These are phyloP conservation scores for Teunomyces gatunensis DNA, from an alignment of 805 yeast genomes.

Conservation along the genomic window DNA sequence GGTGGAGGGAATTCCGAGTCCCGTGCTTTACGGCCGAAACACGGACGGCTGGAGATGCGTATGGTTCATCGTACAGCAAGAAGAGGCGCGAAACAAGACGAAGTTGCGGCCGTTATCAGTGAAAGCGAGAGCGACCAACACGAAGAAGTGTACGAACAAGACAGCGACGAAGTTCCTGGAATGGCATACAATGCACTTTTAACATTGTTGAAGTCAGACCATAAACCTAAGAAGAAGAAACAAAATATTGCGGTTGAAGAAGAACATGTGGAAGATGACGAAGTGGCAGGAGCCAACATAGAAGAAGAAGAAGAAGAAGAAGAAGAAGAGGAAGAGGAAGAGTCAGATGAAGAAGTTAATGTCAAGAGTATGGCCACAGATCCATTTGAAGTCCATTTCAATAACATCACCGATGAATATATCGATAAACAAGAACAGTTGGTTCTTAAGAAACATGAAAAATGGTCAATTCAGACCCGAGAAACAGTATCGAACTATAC, in stretches of 20 bases:
- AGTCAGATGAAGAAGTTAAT: constrained; percentile 13
- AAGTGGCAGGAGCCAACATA: constrained; percentile 28
- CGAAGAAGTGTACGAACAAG: constrained; percentile 16
- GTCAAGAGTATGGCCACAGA: constrained; percentile 47
- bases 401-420: constrained; percentile 42
- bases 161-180: constrained; percentile 24
- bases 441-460: constrained; percentile 14
- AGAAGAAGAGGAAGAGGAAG: constrained; percentile 14
- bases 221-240: constrained; percentile 16
- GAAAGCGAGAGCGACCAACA: background rate
- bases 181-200: constrained; percentile 66
- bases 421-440: constrained; percentile 25
- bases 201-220: constrained; percentile 55
- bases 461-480: constrained; percentile 27
- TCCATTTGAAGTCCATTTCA: constrained; percentile 78
- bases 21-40: constrained; percentile 16
- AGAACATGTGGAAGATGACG: constrained; percentile 11
- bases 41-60: constrained; percentile 64
- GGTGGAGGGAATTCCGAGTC: background rate
- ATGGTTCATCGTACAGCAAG: constrained; percentile 55
- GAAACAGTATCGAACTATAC: constrained; percentile 22
- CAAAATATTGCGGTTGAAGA: constrained; percentile 6
- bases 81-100: constrained; percentile 22
- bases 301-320: constrained; percentile 18
- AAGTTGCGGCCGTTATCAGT: constrained; percentile 1